phyloP scores from a whole-genome alignment of 306 rosid species.

The Lathyrus aphaca region DNA sequence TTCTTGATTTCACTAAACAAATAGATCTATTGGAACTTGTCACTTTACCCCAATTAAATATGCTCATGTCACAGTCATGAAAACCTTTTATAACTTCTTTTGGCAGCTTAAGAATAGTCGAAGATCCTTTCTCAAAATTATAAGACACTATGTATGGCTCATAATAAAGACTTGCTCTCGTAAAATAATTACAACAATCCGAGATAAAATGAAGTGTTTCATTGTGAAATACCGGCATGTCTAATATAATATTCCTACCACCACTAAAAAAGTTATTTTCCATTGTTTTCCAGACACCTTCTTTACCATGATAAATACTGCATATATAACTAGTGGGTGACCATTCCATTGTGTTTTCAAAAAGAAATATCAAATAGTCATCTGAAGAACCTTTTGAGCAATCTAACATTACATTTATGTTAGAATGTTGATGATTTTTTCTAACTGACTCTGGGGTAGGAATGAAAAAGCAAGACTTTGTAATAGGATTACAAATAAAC shows the following conservation, averaged over 20 bases:
- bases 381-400: not conserved
- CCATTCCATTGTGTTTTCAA: conserved; percentile 11
- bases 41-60: conserved; percentile 23
- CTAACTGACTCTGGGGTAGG: not conserved
- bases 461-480: not conserved
- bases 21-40: not conserved
- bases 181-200: not conserved
- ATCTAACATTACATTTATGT: not conserved
- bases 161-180: not conserved
- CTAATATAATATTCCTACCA: not conserved
- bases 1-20: conserved; percentile 30
- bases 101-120: conserved; percentile 10
- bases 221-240: not conserved
- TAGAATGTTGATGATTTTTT: not conserved
- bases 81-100: conserved; percentile 12
- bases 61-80: not conserved
- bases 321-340: not conserved
- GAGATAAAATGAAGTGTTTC: conserved; percentile 6
- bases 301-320: not conserved
- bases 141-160: conserved; percentile 31
- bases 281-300: not conserved
- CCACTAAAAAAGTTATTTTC: not conserved
- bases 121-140: not conserved
- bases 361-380: not conserved
- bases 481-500: not conserved